These are phyloP conservation scores for Podila clonocystis DNA, from an alignment of 192 early-diverging fungal species.

Conservation along the genomic window DNA sequence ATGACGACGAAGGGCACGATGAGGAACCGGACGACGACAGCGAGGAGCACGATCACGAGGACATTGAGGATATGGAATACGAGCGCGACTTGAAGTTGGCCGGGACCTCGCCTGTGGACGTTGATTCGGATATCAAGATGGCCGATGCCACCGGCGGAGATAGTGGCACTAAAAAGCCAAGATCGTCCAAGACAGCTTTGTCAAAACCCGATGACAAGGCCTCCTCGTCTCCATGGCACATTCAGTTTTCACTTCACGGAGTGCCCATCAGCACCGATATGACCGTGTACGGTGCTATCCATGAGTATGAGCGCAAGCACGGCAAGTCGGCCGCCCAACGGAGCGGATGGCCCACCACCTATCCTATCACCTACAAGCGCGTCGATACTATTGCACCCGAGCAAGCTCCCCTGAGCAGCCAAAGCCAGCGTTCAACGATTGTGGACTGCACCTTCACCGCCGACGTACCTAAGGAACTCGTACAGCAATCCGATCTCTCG, in stretches of 20 bases:
- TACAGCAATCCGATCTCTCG: constrained; percentile 30
- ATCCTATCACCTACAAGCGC: constrained; percentile 67
- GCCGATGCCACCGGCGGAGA: constrained; percentile 30
- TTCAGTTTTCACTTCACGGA: constrained; percentile 69
- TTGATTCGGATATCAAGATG: constrained; percentile 37
- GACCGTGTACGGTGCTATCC: constrained; percentile 78
- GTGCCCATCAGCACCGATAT: constrained; percentile 55
- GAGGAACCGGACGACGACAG: constrained; percentile 36
- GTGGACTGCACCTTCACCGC: constrained; percentile 23
- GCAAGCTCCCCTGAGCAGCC: constrained; percentile 17
- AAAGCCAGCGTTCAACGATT: background rate
- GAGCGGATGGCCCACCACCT: constrained; percentile 68
- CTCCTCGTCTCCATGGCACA: constrained; percentile 50
- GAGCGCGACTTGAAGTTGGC: constrained; percentile 8
- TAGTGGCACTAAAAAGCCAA: constrained; percentile 2
- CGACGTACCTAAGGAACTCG: constrained; percentile 30
- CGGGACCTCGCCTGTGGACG: constrained; percentile 12
- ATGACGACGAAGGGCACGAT: background rate
- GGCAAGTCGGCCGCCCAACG: constrained; percentile 16
- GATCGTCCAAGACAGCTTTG: constrained; percentile 1
- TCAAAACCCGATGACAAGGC: background rate
- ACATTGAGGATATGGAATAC: constrained; percentile 45
- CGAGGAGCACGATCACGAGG: constrained; percentile 16
- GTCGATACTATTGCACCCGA: constrained; percentile 49
- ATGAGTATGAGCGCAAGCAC: constrained; percentile 58